These are phyloP conservation scores for Verbena officinalis DNA, from an alignment of 257 asterid species.

Conservation along the genomic window DNA sequence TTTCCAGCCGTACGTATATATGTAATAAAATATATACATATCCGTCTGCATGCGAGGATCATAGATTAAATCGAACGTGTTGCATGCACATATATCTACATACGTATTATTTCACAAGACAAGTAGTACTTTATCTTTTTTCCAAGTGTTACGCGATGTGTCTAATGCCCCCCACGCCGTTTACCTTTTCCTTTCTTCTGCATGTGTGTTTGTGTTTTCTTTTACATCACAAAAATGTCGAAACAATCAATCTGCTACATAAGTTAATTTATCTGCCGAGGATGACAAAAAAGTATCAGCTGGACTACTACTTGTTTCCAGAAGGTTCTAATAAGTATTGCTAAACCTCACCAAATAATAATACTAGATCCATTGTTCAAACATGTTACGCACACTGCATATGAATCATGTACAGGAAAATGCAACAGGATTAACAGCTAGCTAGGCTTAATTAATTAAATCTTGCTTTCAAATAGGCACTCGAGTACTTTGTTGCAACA, in stretches of 20 bases:
- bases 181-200: background rate
- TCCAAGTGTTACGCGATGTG: no score
- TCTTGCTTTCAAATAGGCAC: constrained; percentile 38
- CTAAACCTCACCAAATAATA: constrained; percentile 16
- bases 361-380: no score
- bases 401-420: constrained; percentile 7
- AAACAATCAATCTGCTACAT: background rate
- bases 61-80: background rate
- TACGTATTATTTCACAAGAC: no score
- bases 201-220: background rate
- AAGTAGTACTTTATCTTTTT: no score
- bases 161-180: no score
- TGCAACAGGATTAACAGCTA: background rate
- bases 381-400: constrained; percentile 2
- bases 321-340: constrained; percentile 1
- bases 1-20: background rate
- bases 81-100: background rate
- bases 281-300: background rate
- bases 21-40: no score
- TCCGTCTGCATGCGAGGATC: no score
- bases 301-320: background rate
- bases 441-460: constrained; percentile 22
- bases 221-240: background rate
- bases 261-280: background rate
- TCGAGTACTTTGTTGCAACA: constrained; percentile 54